Base-by-base conservation (phyloP, 345 rosid species). In the Laguncularia racemosa region DNA sequence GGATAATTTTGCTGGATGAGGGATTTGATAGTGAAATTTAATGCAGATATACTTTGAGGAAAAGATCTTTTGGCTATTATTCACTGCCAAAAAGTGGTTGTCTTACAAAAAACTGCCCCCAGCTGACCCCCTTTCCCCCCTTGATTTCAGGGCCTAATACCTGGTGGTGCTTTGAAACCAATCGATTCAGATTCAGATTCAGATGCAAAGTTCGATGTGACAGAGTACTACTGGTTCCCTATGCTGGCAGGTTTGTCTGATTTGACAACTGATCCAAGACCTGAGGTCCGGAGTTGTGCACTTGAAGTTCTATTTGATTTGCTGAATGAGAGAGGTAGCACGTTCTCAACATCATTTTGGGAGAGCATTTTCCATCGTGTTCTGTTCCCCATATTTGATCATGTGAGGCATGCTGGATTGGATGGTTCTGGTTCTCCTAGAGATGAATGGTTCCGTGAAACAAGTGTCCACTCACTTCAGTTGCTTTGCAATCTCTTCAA, bases 401-500 rank as follows among this genome's bases (percentile, higher is more conserved):
- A 90, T 58, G 92, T 90, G 66, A 86, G 92, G 43, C 88, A 82
- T 66, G 88, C 88, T 73, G 95, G 95, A 68, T 84, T 79, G 77
- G 97, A 86, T 59, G 77, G 86, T 63, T 64, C 81, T 50, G 56
- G 74, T 57, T 73, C 92, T 56, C 78, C 88, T 6, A 90, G 85
- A 52, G 90, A 90, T 57, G 76, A 86, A 59, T 81, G 87, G 90
- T 79, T 84, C 67, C 89, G 89, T 54, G 97, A 90, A 78, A 84
- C 95, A 58, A 90, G 97, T 69, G 80, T 86, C 65, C 97, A 90
- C 65, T 86, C 97, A 28, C 84, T 82, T 63, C 87, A 82, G 79
- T 71, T 89, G 70, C 85, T 93, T 50, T 93, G 97, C 89, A 87
- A 89, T 78, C 96, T 93, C 55, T 93, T 93, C 71, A 93, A 89